Conservation (phyloP, 2,329 filamentous ascomycete species). For the Diaporthe citri region DNA sequence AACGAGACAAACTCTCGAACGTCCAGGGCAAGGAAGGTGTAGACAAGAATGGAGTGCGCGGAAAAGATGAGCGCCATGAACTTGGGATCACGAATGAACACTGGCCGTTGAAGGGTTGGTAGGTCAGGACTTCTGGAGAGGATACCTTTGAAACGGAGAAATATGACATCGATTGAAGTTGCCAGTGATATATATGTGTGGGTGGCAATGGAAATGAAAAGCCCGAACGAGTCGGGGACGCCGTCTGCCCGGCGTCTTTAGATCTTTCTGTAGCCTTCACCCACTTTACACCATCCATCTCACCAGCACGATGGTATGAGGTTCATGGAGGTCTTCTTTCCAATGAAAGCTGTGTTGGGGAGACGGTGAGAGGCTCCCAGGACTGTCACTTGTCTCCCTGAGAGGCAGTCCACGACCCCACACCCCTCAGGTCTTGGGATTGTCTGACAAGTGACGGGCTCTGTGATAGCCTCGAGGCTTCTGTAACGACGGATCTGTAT, state of each 20-base stretch:
- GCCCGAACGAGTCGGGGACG: too few species aligned
- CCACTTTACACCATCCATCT: not conserved
- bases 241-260: not conserved
- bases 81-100: not conserved
- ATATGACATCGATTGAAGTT: not conserved
- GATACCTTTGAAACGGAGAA: not conserved
- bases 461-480: not conserved
- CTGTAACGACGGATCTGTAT: not conserved
- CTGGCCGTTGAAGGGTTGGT: too few species aligned
- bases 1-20: not conserved
- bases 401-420: not conserved
- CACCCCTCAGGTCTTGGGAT: not conserved
- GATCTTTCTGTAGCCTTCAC: not conserved
- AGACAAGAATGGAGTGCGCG: not conserved
- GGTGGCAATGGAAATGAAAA: not conserved
- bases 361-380: too few species aligned
- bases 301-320: too few species aligned
- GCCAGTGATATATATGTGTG: not conserved
- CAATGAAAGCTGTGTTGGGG: too few species aligned
- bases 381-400: not conserved
- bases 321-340: too few species aligned
- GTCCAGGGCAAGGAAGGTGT: not conserved
- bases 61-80: too few species aligned
- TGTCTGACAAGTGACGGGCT: not conserved
- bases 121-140: too few species aligned